Percentiles rank a stretch among this genome's conserved stretches.
Conservation (phyloP, 805 yeast genomes). For the Kurtzmaniella cleridarum region DNA sequence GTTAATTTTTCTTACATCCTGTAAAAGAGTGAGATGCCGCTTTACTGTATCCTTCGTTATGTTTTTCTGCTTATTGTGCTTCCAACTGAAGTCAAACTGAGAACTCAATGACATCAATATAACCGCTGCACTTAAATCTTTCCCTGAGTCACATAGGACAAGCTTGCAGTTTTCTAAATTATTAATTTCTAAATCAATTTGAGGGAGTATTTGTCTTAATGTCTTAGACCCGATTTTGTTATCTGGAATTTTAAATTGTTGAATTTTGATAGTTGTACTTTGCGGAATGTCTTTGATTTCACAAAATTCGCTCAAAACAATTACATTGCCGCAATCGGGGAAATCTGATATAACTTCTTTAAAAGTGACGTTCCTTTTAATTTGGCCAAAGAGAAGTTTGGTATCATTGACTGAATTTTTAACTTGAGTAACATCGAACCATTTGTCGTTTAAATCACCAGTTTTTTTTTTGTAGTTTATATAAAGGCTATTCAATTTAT, state of each 20-base stretch:
- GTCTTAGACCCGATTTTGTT: conserved; percentile 65
- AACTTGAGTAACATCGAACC: conserved; percentile 10
- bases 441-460: neutral
- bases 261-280: conserved; percentile 2
- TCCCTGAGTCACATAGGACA: conserved; percentile 58
- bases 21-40: conserved; percentile 48
- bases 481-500: conserved; percentile 12
- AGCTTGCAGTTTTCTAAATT: conserved; percentile 19
- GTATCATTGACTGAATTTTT: conserved; percentile 14
- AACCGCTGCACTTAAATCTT: conserved; percentile 63
- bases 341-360: neutral
- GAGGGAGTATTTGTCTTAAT: conserved; percentile 40
- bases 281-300: conserved; percentile 7
- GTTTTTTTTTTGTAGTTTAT: neutral
- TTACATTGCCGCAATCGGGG: conserved; percentile 6
- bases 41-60: conserved; percentile 49
- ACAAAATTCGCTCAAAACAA: conserved; percentile 20
- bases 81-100: conserved; percentile 42
- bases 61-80: conserved; percentile 10
- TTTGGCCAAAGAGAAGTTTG: conserved; percentile 22
- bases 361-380: conserved; percentile 12
- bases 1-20: conserved; percentile 47
- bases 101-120: conserved; percentile 47
- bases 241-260: conserved; percentile 17
- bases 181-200: conserved; percentile 4